A percentile compares a stretch with the other conserved stretches of the same genome.
These are phyloP conservation scores for Paecilomyces sp. DNA, from an alignment of 2,329 filamentous ascomycete species.

Conservation along the genomic window DNA sequence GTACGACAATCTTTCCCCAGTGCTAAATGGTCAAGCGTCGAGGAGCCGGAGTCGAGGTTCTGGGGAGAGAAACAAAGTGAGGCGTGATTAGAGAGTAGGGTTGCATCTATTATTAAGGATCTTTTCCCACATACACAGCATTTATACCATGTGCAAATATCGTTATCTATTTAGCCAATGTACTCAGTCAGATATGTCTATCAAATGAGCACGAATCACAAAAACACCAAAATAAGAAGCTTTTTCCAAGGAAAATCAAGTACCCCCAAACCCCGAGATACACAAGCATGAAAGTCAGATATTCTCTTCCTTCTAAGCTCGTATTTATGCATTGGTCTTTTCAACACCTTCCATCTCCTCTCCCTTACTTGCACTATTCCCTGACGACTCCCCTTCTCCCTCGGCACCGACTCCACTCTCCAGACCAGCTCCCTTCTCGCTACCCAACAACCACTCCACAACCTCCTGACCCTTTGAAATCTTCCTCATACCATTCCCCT, in stretches of 20 bases:
- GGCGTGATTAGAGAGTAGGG: slow-evolving; percentile 1
- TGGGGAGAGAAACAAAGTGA: slow-evolving; percentile 9
- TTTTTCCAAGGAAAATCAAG: slow-evolving; percentile 8
- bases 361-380: slow-evolving; percentile 5
- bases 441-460: slow-evolving; percentile 35
- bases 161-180: background rate
- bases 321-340: slow-evolving; percentile 1
- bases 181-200: background rate
- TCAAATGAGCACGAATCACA: background rate
- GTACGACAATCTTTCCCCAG: slow-evolving; percentile 6
- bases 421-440: slow-evolving; percentile 27
- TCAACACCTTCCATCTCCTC: slow-evolving; percentile 9
- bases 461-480: slow-evolving; percentile 32
- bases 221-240: background rate
- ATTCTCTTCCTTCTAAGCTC: slow-evolving; percentile 7
- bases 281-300: slow-evolving; percentile 6
- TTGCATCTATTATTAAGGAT: background rate
- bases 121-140: background rate
- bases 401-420: slow-evolving; percentile 20
- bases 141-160: background rate
- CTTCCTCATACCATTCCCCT: slow-evolving; percentile 4
- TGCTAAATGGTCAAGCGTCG: background rate
- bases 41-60: slow-evolving; percentile 30
- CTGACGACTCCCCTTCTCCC: slow-evolving; percentile 10
- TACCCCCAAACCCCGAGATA: background rate